Evolutionary conservation across 2,329 filamentous ascomycete species (phyloP).

Genomic region (Thielaviopsis punctulata): DNA sequence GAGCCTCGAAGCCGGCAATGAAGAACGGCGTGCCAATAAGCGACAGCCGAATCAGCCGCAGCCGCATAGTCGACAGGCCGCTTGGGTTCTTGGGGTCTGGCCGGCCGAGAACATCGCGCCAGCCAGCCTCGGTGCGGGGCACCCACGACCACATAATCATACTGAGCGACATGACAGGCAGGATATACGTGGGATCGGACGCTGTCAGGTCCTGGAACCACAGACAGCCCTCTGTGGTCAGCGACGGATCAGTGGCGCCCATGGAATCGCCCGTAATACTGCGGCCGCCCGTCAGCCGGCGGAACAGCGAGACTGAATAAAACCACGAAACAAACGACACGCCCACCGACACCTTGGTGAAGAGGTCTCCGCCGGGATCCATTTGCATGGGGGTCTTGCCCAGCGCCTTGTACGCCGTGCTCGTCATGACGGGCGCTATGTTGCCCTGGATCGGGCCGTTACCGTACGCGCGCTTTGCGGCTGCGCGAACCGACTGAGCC

Average conservation of each 20-base stretch:
- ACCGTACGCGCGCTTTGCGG: constrained; percentile 16
- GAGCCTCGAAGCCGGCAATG: constrained; percentile 4
- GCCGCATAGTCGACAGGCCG: constrained; percentile 8
- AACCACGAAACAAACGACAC: constrained; percentile 11
- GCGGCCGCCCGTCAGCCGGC: constrained; percentile 15
- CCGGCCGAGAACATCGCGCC: constrained; percentile 7
- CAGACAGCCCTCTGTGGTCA: constrained; percentile 33
- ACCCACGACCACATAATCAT: constrained; percentile 9
- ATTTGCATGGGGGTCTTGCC: constrained; percentile 3
- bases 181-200: constrained; percentile 31
- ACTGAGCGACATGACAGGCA: constrained; percentile 20
- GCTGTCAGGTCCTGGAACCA: constrained; percentile 39
- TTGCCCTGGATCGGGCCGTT: constrained; percentile 17
- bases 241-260: constrained; percentile 20
- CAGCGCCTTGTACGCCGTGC: neutral
- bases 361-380: constrained; percentile 15
- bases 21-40: constrained; percentile 9
- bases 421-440: neutral
- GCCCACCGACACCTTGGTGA: constrained; percentile 3
- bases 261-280: constrained; percentile 13
- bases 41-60: constrained; percentile 2
- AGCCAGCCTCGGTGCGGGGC: constrained; percentile 5
- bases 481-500: constrained; percentile 16
- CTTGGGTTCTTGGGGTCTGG: constrained; percentile 10
- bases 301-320: constrained; percentile 13